phyloP scores from a whole-genome alignment of 768 basidiomycete genomes.

The Lactarius vividus region DNA sequence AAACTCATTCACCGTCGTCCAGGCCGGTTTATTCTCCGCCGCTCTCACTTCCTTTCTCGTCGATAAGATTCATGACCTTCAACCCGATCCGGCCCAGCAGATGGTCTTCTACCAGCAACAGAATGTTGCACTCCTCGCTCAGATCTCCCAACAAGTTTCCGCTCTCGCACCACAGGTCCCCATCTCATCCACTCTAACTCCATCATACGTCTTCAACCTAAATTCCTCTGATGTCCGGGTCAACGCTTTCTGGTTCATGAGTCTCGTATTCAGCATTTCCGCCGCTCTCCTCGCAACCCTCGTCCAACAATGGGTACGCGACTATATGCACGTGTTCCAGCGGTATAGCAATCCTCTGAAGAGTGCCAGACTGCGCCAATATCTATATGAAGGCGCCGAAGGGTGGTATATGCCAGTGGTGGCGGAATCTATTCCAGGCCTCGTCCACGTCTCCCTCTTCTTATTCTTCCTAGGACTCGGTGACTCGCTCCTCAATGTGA shows the following conservation, averaged over 20 bases:
- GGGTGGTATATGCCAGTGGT: slow-evolving; percentile 41
- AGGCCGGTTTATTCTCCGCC: slow-evolving; percentile 19
- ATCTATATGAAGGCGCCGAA: slow-evolving; percentile 36
- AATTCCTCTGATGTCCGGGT: slow-evolving; percentile 37
- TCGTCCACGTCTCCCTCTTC: slow-evolving; percentile 48
- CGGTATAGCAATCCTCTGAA: slow-evolving; percentile 31
- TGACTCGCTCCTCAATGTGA: slow-evolving; percentile 40
- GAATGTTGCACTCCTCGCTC: slow-evolving; percentile 5
- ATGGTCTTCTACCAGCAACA: slow-evolving; percentile 4
- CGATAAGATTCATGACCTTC: slow-evolving; percentile 11
- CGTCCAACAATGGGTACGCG: slow-evolving; percentile 49
- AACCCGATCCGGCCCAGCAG: slow-evolving; percentile 3
- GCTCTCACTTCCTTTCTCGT: slow-evolving; percentile 12
- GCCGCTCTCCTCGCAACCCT: slow-evolving; percentile 45
- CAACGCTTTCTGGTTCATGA: slow-evolving; percentile 45
- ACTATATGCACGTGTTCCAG: slow-evolving; percentile 35
- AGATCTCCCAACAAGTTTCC: slow-evolving; percentile 7
- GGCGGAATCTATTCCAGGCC: slow-evolving; percentile 43
- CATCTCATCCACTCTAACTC: neutral
- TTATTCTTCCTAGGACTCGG: slow-evolving; percentile 50
- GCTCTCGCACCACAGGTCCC: neutral
- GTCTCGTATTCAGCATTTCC: slow-evolving; percentile 38
- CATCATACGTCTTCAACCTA: slow-evolving; percentile 9
- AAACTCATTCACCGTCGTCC: too few species aligned
- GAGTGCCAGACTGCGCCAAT: slow-evolving; percentile 44